Evolutionary conservation across 139 green algal species (phyloP), one percentile per base, ranked within the genome.

Genomic region (Coccomyxa sp.): DNA sequence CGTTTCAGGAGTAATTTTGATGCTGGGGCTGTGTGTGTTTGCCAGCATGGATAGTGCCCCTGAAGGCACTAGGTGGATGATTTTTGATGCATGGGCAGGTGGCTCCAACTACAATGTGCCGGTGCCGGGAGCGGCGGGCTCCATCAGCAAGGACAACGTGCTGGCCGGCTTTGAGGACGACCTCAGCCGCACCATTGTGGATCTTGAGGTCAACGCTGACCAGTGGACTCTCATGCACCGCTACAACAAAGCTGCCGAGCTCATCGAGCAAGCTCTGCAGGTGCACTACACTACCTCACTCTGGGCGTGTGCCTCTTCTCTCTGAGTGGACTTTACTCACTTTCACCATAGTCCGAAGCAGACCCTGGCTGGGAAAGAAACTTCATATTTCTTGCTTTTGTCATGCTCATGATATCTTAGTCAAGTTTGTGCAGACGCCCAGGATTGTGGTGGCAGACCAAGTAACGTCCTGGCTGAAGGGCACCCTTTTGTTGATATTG

Each of bases 211-310:
- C 67, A 92, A 95, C 77, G 89, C 81, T 57, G 85, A 67, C 74
- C 83, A 85, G 30, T 98, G 95, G 95, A 98, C 95, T 15, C 93
- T 98, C 79, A 98, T 98, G 96, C 96, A 98, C 91, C 90, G 96
- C 86, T 98, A 96, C 90, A 98, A 98, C 92, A 93, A 94, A 77
- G 95, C 93, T 18, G 82, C 95, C 10, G 95, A 97, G 82, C 89
- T 98, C n/a, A 78, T 98, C 76, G 84, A 87, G 11, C 85, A 91
- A 76, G 91, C 93, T 27, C 67, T 88, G 30, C 30, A 79, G 38
- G 82, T 86, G 28, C n/a, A n/a, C n/a, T n/a, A n/a, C n/a, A n/a
- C n/a, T n/a, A n/a, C 63, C 18, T 25, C 63, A 28, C 63, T 71
- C 21, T 25, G 18, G 60, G 18, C 21, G 9, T 71, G 1, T 71